Evolutionary conservation across 176 grass and related monocot species (phyloP), one percentile per base, ranked within the genome.

Genomic region (Rhynchospora tenuis): DNA sequence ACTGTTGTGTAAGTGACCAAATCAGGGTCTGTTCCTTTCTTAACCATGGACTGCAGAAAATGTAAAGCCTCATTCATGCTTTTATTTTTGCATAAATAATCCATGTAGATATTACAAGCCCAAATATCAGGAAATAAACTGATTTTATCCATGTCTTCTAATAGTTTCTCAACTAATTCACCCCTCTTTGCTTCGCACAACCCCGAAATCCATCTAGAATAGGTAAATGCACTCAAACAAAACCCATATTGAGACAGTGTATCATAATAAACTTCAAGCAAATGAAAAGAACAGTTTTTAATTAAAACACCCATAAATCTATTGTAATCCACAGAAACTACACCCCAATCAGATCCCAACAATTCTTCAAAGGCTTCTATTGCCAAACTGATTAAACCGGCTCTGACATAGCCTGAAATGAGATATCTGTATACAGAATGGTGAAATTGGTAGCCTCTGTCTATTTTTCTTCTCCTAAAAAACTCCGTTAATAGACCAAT

Each of bases 61-160:
- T 79, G 14, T 15, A 90, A 27, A 72, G 88, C 79, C 69, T 90
- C 84, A 73, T 90, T 77, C 54, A 84, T 42, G 20, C 63, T 78
- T 59, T 56, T 84, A 26, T 83, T 46, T 62, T 86, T 86, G 73
- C 88, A 90, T 63, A 90, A 81, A 86, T 75, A 86, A 90, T 90
- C 65, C 55, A 86, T 83, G 62, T 90, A 90, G 80, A 84, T 86
- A 67, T 86, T 90, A 74, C 85, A 90, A 16, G 88, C 81, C 88
- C 88, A 90, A 8, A 84, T 84, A 78, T 90, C 88, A 31, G 88
- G 88, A 59, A 86, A 67, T 43, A 28, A 83, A 20, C 81, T 45
- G 9, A 86, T 86, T 83, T 44, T 66, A 80, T 84, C 64, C 80
- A 86, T 90, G 78, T 90, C 88, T 70, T 52, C 19, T 38, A 86